These are phyloP conservation scores for Nasturtium officinale DNA, from an alignment of 345 rosid species.

Conservation along the genomic window DNA sequence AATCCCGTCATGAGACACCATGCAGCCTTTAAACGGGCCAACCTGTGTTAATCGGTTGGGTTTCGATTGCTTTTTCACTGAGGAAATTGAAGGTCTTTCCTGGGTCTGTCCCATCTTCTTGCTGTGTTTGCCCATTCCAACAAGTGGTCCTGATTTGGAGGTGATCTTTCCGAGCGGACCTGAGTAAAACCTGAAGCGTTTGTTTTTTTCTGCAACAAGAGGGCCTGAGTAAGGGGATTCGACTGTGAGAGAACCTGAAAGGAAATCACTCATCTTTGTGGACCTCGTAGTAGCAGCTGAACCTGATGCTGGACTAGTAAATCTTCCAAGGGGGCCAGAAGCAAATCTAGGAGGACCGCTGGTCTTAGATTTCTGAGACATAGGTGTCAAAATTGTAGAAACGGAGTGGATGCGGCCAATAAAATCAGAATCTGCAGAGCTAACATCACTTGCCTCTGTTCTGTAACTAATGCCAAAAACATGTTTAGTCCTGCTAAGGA, in stretches of 20 bases:
- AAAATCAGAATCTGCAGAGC: slow-evolving; percentile 54
- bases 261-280: slow-evolving; percentile 55
- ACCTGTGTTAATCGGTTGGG: slow-evolving; percentile 65
- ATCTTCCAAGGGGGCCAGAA: slow-evolving; percentile 77
- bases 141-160: slow-evolving; percentile 62
- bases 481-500: slow-evolving; percentile 60
- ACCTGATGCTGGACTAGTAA: slow-evolving; percentile 55
- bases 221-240: slow-evolving; percentile 57
- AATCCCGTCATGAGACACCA: slow-evolving; percentile 49
- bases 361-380: slow-evolving; percentile 56
- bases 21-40: slow-evolving; percentile 89
- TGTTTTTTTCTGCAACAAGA: slow-evolving; percentile 46
- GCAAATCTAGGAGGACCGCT: slow-evolving; percentile 61
- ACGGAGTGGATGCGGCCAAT: slow-evolving; percentile 68
- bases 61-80: slow-evolving; percentile 54
- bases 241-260: slow-evolving; percentile 78
- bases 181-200: slow-evolving; percentile 57
- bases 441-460: slow-evolving; percentile 50
- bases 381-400: slow-evolving; percentile 61
- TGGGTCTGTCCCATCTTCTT: slow-evolving; percentile 63
- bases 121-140: slow-evolving; percentile 50
- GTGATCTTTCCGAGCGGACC: slow-evolving; percentile 63
- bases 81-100: slow-evolving; percentile 46
- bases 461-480: slow-evolving; percentile 65
- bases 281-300: slow-evolving; percentile 48